These are phyloP conservation scores for Piper betle DNA, from an alignment of 164 flowering plant species.

Conservation along the genomic window DNA sequence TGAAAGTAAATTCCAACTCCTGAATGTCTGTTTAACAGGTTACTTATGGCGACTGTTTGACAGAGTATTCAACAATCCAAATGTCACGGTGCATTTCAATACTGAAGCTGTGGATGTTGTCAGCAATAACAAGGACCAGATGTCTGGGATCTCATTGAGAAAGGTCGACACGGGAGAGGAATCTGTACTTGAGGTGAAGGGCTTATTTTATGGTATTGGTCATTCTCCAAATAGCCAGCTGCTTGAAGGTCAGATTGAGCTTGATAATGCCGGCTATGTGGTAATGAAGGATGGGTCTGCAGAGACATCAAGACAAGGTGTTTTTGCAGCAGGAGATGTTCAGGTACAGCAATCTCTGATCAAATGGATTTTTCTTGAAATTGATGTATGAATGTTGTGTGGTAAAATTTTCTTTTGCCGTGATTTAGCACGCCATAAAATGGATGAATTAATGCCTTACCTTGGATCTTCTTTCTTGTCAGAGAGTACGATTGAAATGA, in stretches of 20 bases:
- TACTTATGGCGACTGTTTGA: slow-evolving; percentile 99
- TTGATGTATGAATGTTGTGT: not conserved
- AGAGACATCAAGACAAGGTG: slow-evolving; percentile 79
- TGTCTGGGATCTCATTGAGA: slow-evolving; percentile 77
- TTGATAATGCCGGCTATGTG: slow-evolving; percentile 76
- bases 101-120: slow-evolving; percentile 80
- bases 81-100: slow-evolving; percentile 92
- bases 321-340: slow-evolving; percentile 99
- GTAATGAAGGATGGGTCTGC: slow-evolving; percentile 80
- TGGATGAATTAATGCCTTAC: not conserved
- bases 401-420: not conserved
- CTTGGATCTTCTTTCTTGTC: too few relatives aligned
- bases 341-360: slow-evolving; percentile 35
- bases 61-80: slow-evolving; percentile 95
- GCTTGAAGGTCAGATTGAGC: slow-evolving; percentile 78
- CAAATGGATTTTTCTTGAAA: too few relatives aligned
- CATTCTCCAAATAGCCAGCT: slow-evolving; percentile 91
- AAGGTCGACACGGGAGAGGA: slow-evolving; percentile 63
- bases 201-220: slow-evolving; percentile 94
- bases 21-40: slow-evolving; percentile 99
- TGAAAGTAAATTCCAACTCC: slow-evolving; percentile 72
- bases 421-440: not conserved
- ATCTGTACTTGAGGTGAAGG: slow-evolving; percentile 74
- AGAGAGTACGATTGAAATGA: too few relatives aligned
- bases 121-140: slow-evolving; percentile 85